Evolutionary conservation across 768 basidiomycete species (phyloP).

Genomic region (Rubroboletus pulcherrimus): DNA sequence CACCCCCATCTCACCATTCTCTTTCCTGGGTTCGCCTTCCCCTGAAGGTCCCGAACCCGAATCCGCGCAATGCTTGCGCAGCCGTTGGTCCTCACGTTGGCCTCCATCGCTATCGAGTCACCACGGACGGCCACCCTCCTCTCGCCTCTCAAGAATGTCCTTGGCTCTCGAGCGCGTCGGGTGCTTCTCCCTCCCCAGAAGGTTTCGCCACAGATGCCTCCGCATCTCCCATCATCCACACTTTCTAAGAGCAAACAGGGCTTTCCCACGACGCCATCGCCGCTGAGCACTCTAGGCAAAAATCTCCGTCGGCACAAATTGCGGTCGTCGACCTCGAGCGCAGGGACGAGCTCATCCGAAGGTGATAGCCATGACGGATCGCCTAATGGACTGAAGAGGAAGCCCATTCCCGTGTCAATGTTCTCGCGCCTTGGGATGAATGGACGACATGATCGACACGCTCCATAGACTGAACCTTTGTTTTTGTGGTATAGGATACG

Average conservation of each 20-base stretch:
- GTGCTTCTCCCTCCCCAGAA: constrained; percentile 1
- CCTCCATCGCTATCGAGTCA: constrained; percentile 28
- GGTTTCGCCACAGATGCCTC: background rate
- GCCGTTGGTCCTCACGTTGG: constrained; percentile 62
- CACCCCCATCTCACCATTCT: constrained; percentile 6
- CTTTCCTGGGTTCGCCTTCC: constrained; percentile 11
- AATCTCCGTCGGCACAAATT: constrained; percentile 17
- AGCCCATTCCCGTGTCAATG: constrained; percentile 61
- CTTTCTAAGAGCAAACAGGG: background rate
- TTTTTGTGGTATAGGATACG: constrained; percentile 1
- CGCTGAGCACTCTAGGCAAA: constrained; percentile 5
- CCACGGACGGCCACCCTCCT: constrained; percentile 23
- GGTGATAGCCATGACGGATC: constrained; percentile 34
- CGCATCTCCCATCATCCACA: constrained; percentile 1
- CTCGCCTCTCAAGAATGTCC: constrained; percentile 37
- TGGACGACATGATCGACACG: background rate
- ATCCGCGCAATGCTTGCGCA: constrained; percentile 41
- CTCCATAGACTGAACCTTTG: background rate
- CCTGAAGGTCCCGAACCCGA: constrained; percentile 18
- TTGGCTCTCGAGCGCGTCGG: constrained; percentile 24
- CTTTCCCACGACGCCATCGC: constrained; percentile 7
- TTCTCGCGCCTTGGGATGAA: constrained; percentile 39
- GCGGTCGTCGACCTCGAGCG: constrained; percentile 26
- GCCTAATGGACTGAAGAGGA: constrained; percentile 48
- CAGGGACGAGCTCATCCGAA: constrained; percentile 34